Evolutionary conservation across 495 filamentous ascomycete species (phyloP).

Genomic region (Aspergillus haitiensis): DNA sequence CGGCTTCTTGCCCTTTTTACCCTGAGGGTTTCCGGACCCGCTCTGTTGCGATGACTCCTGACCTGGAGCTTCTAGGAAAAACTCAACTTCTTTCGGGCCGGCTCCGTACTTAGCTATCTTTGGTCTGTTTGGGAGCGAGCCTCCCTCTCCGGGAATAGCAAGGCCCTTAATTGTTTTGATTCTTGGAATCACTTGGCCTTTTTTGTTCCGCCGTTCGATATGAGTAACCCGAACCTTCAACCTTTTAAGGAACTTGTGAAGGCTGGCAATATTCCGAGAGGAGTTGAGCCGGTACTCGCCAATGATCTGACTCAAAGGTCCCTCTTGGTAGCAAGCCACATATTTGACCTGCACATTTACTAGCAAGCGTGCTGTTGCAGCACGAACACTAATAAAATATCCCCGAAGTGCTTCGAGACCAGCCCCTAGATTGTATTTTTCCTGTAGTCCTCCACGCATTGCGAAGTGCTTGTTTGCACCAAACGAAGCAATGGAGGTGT

Average conservation of each 20-base stretch:
- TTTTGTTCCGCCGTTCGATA: conserved; percentile 37
- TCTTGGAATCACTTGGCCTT: conserved; percentile 33
- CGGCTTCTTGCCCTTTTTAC: conserved; percentile 38
- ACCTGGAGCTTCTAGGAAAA: conserved; percentile 38
- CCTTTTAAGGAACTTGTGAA: conserved; percentile 49
- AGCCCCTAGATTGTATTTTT: conserved; percentile 35
- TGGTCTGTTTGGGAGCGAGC: conserved; percentile 31
- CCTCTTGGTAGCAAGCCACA: conserved; percentile 40
- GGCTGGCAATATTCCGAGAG: conserved; percentile 20
- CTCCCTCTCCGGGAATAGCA: conserved; percentile 42
- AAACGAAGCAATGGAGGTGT: conserved; percentile 32
- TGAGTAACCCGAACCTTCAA: conserved; percentile 44
- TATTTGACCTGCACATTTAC: conserved; percentile 59
- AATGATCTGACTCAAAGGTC: conserved; percentile 33
- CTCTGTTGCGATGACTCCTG: conserved; percentile 20
- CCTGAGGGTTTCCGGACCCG: conserved; percentile 17
- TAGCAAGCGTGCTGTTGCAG: conserved; percentile 62
- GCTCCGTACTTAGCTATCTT: conserved; percentile 38
- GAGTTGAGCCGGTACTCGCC: conserved; percentile 15
- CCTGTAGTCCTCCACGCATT: conserved; percentile 25
- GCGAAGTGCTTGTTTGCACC: conserved; percentile 46
- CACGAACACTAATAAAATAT: conserved; percentile 66
- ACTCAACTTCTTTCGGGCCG: conserved; percentile 46
- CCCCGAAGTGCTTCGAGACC: conserved; percentile 59
- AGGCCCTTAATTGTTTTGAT: conserved; percentile 51